Conservation (phyloP, 345 rosid species). For the Euphorbia pulcherrima region DNA sequence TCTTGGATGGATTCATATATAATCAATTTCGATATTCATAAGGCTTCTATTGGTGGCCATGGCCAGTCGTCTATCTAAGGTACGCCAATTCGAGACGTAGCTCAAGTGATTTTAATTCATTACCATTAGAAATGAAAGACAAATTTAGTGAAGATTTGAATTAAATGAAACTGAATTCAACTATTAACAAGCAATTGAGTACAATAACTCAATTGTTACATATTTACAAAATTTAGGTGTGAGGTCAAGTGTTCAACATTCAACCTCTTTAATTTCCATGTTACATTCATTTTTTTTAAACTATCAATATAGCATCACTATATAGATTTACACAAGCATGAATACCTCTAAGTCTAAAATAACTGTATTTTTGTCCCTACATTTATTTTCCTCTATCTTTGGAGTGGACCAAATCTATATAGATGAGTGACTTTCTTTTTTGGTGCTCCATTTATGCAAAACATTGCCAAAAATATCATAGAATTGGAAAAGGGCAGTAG, state of each 20-base stretch:
- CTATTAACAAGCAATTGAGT: neutral
- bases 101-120: too few species aligned
- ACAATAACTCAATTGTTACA: neutral
- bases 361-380: neutral
- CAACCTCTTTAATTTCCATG: neutral
- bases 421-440: conserved; percentile 3
- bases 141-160: neutral
- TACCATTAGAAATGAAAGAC: too few species aligned
- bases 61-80: too few species aligned
- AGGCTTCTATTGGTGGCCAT: too few species aligned
- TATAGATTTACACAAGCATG: neutral
- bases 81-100: too few species aligned
- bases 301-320: neutral
- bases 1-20: too few species aligned
- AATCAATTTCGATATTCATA: too few species aligned
- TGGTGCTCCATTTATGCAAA: conserved; percentile 1
- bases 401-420: neutral
- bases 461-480: conserved; percentile 12
- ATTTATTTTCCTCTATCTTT: too few species aligned
- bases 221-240: neutral
- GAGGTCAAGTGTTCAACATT: neutral
- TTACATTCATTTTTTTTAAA: too few species aligned
- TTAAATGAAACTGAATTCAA: neutral
- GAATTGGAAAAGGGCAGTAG: neutral
- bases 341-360: neutral